A percentile compares a stretch with the other conserved stretches of the same genome.
Conservation (phyloP, 768 basidiomycete genomes). For the Hygrophorus russula region DNA sequence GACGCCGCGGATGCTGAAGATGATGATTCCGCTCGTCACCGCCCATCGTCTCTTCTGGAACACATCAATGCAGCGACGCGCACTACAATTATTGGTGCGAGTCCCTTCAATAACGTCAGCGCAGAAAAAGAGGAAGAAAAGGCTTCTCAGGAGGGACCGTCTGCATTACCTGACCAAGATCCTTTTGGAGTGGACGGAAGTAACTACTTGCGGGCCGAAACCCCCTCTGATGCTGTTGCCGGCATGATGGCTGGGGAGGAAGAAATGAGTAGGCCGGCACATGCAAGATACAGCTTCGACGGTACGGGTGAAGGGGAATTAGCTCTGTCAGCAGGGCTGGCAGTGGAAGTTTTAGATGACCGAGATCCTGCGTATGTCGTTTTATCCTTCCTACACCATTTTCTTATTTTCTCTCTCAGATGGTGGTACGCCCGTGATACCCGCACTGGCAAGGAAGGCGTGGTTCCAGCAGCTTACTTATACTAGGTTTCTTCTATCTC, state of each 20-base stretch:
- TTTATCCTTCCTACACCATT: not conserved
- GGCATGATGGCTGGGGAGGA: constrained; percentile 58
- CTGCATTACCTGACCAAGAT: constrained; percentile 28
- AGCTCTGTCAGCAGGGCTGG: constrained; percentile 52
- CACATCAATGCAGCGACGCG: constrained; percentile 88
- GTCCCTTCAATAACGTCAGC: constrained; percentile 25
- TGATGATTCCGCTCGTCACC: constrained; percentile 65
- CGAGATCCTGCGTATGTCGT: constrained; percentile 64
- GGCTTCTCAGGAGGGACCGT: constrained; percentile 15
- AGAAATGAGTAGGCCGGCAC: constrained; percentile 62
- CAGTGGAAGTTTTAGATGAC: constrained; percentile 72
- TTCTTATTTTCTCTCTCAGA: constrained; percentile 24
- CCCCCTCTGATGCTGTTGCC: constrained; percentile 66
- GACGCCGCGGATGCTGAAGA: constrained; percentile 50
- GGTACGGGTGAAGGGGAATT: constrained; percentile 73
- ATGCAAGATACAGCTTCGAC: constrained; percentile 77
- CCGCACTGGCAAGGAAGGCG: constrained; percentile 72
- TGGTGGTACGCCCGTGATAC: constrained; percentile 93
- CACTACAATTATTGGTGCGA: constrained; percentile 62
- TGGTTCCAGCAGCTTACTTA: constrained; percentile 86
- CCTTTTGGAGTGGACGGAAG: constrained; percentile 66
- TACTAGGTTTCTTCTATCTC: constrained; percentile 43
- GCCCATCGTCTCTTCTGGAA: constrained; percentile 79
- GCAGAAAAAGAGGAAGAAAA: constrained; percentile 49
- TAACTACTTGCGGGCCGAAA: constrained; percentile 71